Evolutionary conservation across 176 grass and related monocot genomes (phyloP).

Genomic region (Musa beccarii): DNA sequence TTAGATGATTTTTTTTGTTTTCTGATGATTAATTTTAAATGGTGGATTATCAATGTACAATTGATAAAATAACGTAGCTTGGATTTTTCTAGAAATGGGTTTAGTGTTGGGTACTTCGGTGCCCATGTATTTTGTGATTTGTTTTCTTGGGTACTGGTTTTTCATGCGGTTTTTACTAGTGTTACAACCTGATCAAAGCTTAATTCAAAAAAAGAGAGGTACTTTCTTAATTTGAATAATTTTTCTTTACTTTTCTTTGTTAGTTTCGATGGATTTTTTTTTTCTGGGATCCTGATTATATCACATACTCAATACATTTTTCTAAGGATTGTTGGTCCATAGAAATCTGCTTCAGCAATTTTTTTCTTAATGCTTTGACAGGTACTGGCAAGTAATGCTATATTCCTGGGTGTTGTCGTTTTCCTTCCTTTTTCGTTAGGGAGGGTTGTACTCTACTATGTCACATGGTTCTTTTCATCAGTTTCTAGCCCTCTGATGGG

Average conservation of each 20-base stretch:
- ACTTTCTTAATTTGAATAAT: too few species aligned
- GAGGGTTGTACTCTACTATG: conserved; percentile 83
- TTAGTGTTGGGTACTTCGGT: too few species aligned
- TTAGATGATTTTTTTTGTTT: not conserved
- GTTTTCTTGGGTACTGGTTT: too few species aligned
- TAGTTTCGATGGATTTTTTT: not conserved
- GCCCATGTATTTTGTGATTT: too few species aligned
- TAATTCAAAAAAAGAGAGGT: too few species aligned
- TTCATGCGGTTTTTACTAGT: too few species aligned
- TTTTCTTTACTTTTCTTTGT: not conserved
- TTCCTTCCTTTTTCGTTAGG: conserved; percentile 93
- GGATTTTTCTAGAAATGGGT: too few species aligned
- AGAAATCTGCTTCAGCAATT: not conserved
- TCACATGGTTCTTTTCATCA: conserved; percentile 95
- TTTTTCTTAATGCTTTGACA: conserved; percentile 15
- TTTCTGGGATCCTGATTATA: not conserved
- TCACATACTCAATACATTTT: not conserved
- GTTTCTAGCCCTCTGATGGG: conserved; percentile 74
- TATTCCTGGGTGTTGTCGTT: conserved; percentile 94
- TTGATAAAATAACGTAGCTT: too few species aligned
- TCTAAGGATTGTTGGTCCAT: not conserved
- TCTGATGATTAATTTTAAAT: not conserved
- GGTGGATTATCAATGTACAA: not conserved
- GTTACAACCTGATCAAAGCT: too few species aligned
- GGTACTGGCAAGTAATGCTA: conserved; percentile 98